phyloP scores from a whole-genome alignment of 805 yeast genomes.

The Starmerella floris region DNA sequence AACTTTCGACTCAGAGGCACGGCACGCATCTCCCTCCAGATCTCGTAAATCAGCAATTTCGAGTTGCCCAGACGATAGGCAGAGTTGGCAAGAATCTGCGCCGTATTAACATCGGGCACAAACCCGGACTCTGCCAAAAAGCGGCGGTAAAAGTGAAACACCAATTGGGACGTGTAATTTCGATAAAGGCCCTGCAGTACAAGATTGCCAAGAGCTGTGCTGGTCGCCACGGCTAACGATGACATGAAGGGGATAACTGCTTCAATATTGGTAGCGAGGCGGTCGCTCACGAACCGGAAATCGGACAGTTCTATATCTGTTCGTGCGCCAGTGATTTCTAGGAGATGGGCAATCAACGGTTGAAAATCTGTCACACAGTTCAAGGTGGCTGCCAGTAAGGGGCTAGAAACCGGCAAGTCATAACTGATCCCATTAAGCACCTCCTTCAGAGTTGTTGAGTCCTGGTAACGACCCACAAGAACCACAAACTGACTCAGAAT shows the following conservation, averaged over 20 bases:
- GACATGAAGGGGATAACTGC: background rate
- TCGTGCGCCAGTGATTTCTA: background rate
- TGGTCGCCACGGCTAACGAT: background rate
- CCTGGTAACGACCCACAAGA: conserved; percentile 10
- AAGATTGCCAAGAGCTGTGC: conserved; percentile 7
- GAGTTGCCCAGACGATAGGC: conserved; percentile 25
- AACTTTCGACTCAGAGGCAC: conserved; percentile 18
- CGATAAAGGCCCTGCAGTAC: conserved; percentile 14
- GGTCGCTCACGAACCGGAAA: conserved; percentile 10
- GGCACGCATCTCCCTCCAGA: conserved; percentile 19
- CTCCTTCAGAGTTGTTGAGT: conserved; percentile 1
- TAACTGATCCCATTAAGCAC: background rate
- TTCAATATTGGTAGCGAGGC: conserved; percentile 6
- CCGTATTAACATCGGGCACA: conserved; percentile 13
- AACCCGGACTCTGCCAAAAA: conserved; percentile 3
- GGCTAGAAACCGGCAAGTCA: conserved; percentile 6
- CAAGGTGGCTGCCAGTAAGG: conserved; percentile 9
- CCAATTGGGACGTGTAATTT: conserved; percentile 13
- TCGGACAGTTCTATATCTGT: conserved; percentile 3
- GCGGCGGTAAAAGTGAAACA: conserved; percentile 15
- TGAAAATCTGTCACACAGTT: conserved; percentile 2
- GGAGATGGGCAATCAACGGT: background rate
- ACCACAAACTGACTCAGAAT: conserved; percentile 1
- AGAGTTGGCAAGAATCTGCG: conserved; percentile 19
- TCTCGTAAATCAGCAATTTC: conserved; percentile 20